Conservation (phyloP, 805 yeast species). For the Debaryomyces castellii region DNA sequence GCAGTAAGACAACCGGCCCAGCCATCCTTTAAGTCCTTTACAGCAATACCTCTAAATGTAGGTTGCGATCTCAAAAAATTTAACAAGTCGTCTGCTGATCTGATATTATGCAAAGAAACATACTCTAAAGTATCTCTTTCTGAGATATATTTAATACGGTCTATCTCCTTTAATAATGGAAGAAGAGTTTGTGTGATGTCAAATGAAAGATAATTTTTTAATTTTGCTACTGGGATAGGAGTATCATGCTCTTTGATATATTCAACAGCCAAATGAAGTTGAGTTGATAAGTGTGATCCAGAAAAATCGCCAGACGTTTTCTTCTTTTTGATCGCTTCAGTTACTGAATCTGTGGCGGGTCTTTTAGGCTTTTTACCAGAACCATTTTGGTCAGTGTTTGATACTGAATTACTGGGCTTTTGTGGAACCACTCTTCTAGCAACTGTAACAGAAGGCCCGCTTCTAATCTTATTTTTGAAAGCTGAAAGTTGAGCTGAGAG, state of each 20-base stretch:
- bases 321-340: constrained; percentile 37
- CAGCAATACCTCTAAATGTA: constrained; percentile 84
- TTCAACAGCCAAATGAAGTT: constrained; percentile 88
- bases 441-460: constrained; percentile 42
- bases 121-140: constrained; percentile 71
- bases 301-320: constrained; percentile 29
- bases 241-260: constrained; percentile 71
- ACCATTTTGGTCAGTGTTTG: background rate
- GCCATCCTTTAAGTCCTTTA: constrained; percentile 82
- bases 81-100: constrained; percentile 74
- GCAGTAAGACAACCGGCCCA: constrained; percentile 89
- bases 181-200: constrained; percentile 63
- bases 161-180: constrained; percentile 71
- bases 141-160: constrained; percentile 70
- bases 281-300: constrained; percentile 78
- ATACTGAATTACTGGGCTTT: constrained; percentile 3
- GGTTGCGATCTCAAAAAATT: constrained; percentile 74
- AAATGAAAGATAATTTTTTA: constrained; percentile 65
- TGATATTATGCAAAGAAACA: constrained; percentile 84
- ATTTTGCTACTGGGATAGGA: constrained; percentile 65
- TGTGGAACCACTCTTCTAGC: constrained; percentile 21
- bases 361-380: constrained; percentile 11
- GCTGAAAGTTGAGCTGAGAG: constrained; percentile 46
- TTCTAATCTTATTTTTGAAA: constrained; percentile 43
- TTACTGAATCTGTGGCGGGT: constrained; percentile 20